Conservation (phyloP, 768 basidiomycete species). For the Mycena kentingensis region DNA sequence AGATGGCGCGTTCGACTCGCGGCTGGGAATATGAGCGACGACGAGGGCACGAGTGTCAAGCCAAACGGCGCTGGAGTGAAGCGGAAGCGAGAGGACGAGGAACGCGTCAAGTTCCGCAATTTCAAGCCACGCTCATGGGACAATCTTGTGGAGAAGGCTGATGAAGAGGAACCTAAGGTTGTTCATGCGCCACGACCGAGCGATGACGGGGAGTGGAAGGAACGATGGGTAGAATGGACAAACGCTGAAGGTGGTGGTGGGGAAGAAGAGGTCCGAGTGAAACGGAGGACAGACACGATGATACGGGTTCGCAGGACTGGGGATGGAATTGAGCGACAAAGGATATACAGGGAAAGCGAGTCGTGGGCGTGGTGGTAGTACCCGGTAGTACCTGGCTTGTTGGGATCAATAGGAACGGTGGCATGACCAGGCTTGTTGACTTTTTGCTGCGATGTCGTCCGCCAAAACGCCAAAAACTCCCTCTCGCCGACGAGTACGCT, state of each 20-base stretch:
- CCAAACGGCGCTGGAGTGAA: slow-evolving; percentile 39
- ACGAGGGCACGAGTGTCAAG: slow-evolving; percentile 49
- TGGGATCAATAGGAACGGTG: background rate
- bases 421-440: slow-evolving; percentile 7
- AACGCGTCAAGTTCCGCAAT: slow-evolving; percentile 51
- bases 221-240: slow-evolving; percentile 43
- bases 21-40: slow-evolving; percentile 65
- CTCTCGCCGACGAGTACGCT: slow-evolving; percentile 46
- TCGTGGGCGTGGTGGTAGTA: slow-evolving; percentile 60
- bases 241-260: slow-evolving; percentile 34
- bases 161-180: slow-evolving; percentile 41
- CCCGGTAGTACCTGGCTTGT: background rate
- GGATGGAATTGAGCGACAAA: slow-evolving; percentile 67
- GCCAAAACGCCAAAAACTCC: slow-evolving; percentile 45
- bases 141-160: slow-evolving; percentile 42
- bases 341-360: slow-evolving; percentile 68
- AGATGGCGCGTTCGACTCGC: slow-evolving; percentile 77
- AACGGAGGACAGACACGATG: slow-evolving; percentile 48
- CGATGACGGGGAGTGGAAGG: slow-evolving; percentile 47
- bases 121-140: slow-evolving; percentile 76
- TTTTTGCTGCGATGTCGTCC: slow-evolving; percentile 6
- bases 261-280: slow-evolving; percentile 42
- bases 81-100: slow-evolving; percentile 42
- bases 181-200: slow-evolving; percentile 42
- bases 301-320: slow-evolving; percentile 59